Evolutionary conservation across 345 rosid genomes (phyloP).

Genomic region (Aquilaria sinensis): DNA sequence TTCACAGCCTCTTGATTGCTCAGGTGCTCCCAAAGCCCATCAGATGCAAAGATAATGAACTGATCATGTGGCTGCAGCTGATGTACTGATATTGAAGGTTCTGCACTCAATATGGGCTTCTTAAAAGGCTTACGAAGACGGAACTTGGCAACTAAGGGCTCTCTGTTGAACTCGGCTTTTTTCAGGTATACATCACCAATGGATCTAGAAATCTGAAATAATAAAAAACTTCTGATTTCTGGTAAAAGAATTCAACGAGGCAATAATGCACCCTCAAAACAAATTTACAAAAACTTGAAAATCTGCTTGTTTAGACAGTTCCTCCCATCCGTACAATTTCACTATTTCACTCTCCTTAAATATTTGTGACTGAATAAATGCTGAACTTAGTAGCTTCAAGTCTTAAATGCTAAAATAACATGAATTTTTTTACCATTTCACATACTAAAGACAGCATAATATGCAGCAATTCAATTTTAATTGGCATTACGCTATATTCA

Average conservation of each 20-base stretch:
- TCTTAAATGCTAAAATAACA: too few relatives aligned
- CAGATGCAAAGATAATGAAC: slow-evolving; percentile 77
- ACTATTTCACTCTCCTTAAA: neutral
- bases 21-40: slow-evolving; percentile 85
- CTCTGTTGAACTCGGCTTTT: slow-evolving; percentile 76
- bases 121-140: slow-evolving; percentile 63
- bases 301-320: too few relatives aligned
- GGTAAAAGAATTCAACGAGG: slow-evolving; percentile 10
- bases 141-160: slow-evolving; percentile 61
- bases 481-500: too few relatives aligned
- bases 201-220: slow-evolving; percentile 64
- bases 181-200: slow-evolving; percentile 85
- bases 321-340: too few relatives aligned
- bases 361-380: too few relatives aligned
- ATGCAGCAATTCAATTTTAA: too few relatives aligned
- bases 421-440: too few relatives aligned
- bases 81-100: slow-evolving; percentile 65
- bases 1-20: slow-evolving; percentile 82
- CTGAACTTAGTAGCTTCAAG: too few relatives aligned
- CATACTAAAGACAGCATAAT: too few relatives aligned
- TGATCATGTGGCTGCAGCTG: slow-evolving; percentile 56
- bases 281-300: neutral
- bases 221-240: slow-evolving; percentile 6
- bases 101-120: slow-evolving; percentile 65
- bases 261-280: slow-evolving; percentile 3